Evolutionary conservation across 1,284 basidiomycete genomes (phyloP).

Genomic region (Porogramme epimiltina): DNA sequence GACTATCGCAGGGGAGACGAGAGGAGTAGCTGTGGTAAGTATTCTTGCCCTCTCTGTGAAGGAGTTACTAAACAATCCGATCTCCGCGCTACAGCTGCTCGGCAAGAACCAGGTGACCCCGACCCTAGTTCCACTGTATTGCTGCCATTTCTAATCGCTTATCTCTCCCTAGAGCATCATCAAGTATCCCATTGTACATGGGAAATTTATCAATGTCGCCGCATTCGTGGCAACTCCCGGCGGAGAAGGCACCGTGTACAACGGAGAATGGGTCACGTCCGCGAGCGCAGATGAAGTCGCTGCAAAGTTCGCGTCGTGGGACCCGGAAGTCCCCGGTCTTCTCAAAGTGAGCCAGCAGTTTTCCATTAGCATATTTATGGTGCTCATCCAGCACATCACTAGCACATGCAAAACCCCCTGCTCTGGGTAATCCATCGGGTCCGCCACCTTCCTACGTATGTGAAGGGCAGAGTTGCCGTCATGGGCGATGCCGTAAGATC

Average conservation of each 20-base stretch:
- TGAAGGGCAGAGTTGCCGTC: constrained; percentile 30
- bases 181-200: constrained; percentile 11
- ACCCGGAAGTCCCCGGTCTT: constrained; percentile 26
- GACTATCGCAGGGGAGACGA: not conserved
- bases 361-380: not conserved
- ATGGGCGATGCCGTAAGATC: constrained; percentile 21
- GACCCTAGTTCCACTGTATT: too few species aligned
- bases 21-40: not conserved
- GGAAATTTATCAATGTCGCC: constrained; percentile 24
- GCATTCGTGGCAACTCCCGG: constrained; percentile 25
- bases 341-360: constrained; percentile 8
- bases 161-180: constrained; percentile 6
- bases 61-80: too few species aligned
- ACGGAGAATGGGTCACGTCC: constrained; percentile 26
- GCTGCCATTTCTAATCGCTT: too few species aligned
- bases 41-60: not conserved
- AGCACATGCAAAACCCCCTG: constrained; percentile 31
- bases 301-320: constrained; percentile 24
- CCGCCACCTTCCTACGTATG: constrained; percentile 28
- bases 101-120: constrained; percentile 4
- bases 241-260: constrained; percentile 10
- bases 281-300: constrained; percentile 21
- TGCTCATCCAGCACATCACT: not conserved
- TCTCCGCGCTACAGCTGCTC: not conserved
- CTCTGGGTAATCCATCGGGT: constrained; percentile 37